Evolutionary conservation across 2,329 filamentous ascomycete genomes (phyloP).

Genomic region (Neofusicoccum parvum): DNA sequence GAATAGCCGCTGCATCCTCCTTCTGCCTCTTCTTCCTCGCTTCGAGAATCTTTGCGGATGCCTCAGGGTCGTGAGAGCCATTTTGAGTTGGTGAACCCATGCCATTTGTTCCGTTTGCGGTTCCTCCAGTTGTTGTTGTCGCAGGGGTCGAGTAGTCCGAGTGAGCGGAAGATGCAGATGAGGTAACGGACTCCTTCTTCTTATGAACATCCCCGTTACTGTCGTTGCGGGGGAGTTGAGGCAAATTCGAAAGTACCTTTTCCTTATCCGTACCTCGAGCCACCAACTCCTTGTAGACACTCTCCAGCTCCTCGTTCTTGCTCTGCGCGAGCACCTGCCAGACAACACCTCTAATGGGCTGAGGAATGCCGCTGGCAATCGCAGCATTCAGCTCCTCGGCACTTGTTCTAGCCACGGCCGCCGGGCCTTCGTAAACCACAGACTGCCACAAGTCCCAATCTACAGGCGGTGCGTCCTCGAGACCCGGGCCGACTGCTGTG

Average conservation of each 20-base stretch:
- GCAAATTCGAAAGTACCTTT: slow-evolving; percentile 30
- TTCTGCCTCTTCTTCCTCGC: slow-evolving; percentile 78
- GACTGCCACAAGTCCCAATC: slow-evolving; percentile 99
- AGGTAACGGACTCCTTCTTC: slow-evolving; percentile 69
- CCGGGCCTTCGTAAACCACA: slow-evolving; percentile 90
- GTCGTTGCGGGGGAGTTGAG: slow-evolving; percentile 14
- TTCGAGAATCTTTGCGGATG: slow-evolving; percentile 60
- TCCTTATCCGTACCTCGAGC: slow-evolving; percentile 81
- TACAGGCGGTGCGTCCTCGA: slow-evolving; percentile 71
- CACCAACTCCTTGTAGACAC: slow-evolving; percentile 80
- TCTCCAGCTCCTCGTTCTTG: slow-evolving; percentile 87
- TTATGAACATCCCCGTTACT: slow-evolving; percentile 52
- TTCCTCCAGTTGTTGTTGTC: slow-evolving; percentile 57
- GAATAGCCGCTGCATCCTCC: slow-evolving; percentile 71
- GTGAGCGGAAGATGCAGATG: slow-evolving; percentile 82
- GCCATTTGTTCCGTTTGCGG: slow-evolving; percentile 35
- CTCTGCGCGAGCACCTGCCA: slow-evolving; percentile 98
- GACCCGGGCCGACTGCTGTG: slow-evolving; percentile 73
- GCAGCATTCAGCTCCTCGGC: slow-evolving; percentile 86
- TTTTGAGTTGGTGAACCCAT: slow-evolving; percentile 57
- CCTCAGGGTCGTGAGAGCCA: slow-evolving; percentile 59
- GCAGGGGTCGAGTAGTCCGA: slow-evolving; percentile 71
- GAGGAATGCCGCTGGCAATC: slow-evolving; percentile 91
- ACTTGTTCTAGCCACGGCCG: slow-evolving; percentile 83
- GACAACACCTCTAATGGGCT: slow-evolving; percentile 93